Base-by-base conservation (phyloP, 2,329 filamentous ascomycete genomes). In the Setomelanomma holmii region DNA sequence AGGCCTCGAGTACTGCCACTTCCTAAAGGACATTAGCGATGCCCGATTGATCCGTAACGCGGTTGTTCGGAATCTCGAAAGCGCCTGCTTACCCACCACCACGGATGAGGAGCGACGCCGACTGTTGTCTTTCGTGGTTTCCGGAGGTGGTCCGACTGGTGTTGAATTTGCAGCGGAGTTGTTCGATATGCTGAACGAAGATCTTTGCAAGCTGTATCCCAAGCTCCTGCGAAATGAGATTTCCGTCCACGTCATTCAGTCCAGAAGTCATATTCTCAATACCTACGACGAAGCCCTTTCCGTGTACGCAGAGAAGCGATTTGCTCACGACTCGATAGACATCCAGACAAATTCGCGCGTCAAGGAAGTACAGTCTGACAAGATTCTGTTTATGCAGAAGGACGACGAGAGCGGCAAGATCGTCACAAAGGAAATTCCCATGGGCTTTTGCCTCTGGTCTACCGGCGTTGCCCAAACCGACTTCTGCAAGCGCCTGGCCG, bases 101-200 rank as follows among this genome's bases (percentile, higher is more conserved):
- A 79, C 85, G 0, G 93, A 99, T 66, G 88, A 92, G 38, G 95
- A 99, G 76, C 87, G 95, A 58, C 88, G 84, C 69, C 86, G 93
- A 34, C 80, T 99, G 14, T 82, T 99, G 4, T 98, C 95, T 0
- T 99, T 99, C 68, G 95, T 97, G n/a, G 80, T 99, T 51, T 93
- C 91, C 69, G 95, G 95, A 47, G 95, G 95, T 65, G 95, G 95
- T 0, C 95, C 95, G 3, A 99, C 95, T 0, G 95, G 95, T 55
- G 95, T 99, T 30, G 95, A 99, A 73, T 99, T 99, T 67, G 96
- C 96, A 1, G 95, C 95, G 5, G 95, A 99, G 73, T 83, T 99
- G 5, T 98, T 90, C 73, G 95, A 99, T 75, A 87, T 99, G 74
- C 82, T 99, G 14, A 99, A 99, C 69, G 96, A 99, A 74, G 95